Conservation (phyloP, 2,329 filamentous ascomycete genomes). For the Metarhizium rileyi region DNA sequence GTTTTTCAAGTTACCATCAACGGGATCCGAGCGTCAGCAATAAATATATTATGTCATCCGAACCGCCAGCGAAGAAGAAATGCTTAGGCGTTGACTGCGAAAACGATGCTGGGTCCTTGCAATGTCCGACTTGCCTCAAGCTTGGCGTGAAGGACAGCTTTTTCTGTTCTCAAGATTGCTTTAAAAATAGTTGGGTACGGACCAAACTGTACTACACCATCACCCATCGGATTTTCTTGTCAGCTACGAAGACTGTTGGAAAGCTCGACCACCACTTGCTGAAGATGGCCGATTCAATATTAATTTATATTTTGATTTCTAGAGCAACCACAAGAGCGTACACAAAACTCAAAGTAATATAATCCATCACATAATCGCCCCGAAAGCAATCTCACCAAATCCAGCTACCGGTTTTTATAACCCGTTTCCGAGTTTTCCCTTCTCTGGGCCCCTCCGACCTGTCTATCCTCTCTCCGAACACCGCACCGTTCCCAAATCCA, state of each 20-base stretch:
- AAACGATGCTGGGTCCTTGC: slow-evolving; percentile 75
- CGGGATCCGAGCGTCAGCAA: neutral
- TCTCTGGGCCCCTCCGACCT: slow-evolving; percentile 71
- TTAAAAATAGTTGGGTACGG: slow-evolving; percentile 95
- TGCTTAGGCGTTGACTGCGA: slow-evolving; percentile 77
- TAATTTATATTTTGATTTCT: slow-evolving; percentile 35
- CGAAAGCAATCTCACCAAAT: slow-evolving; percentile 81
- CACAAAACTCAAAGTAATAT: slow-evolving; percentile 66
- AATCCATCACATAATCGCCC: slow-evolving; percentile 64
- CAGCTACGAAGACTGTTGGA: neutral
- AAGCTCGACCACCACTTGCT: neutral
- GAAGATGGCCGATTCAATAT: neutral
- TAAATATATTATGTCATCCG: slow-evolving; percentile 29
- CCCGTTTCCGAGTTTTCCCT: slow-evolving; percentile 81
- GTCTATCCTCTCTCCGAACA: slow-evolving; percentile 73
- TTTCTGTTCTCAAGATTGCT: slow-evolving; percentile 98
- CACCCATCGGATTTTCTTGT: neutral
- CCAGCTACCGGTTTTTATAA: slow-evolving; percentile 85
- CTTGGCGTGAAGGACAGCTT: slow-evolving; percentile 78
- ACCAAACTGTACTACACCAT: neutral
- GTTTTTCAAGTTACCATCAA: neutral
- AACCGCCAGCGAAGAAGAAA: slow-evolving; percentile 49
- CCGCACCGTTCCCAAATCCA: slow-evolving; percentile 67
- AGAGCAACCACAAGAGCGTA: slow-evolving; percentile 68
- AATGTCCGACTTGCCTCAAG: slow-evolving; percentile 94